A percentile compares a stretch with the other conserved stretches of the same genome.
phyloP scores from a whole-genome alignment of 179 eudicot species.

The Corrigiola litoralis region DNA sequence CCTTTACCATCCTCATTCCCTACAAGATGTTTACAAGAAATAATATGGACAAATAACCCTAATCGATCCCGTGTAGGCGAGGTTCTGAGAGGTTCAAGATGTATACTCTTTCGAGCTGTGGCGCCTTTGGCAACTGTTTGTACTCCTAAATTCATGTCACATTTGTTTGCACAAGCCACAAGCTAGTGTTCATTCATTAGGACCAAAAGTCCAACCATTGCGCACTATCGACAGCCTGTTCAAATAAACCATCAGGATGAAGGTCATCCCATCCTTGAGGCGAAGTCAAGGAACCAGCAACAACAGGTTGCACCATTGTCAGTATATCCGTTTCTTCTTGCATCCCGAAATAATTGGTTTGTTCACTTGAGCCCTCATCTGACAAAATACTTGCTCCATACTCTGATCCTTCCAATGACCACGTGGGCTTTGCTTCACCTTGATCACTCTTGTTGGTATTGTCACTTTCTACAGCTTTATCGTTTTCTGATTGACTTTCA shows the following conservation, averaged over 20 bases:
- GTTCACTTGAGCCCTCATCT: slow-evolving; percentile 35
- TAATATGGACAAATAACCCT: not conserved
- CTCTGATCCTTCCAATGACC: slow-evolving; percentile 31
- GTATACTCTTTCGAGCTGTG: too few species aligned
- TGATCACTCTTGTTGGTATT: not conserved
- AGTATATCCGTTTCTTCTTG: slow-evolving; percentile 34
- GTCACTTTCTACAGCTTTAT: slow-evolving; percentile 14
- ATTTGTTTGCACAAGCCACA: too few species aligned
- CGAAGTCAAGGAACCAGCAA: slow-evolving; percentile 33
- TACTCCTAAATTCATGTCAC: too few species aligned
- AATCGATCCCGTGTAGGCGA: not conserved
- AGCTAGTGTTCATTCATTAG: too few species aligned
- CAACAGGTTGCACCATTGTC: slow-evolving; percentile 36
- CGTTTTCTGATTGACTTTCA: slow-evolving; percentile 2
- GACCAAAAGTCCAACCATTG: slow-evolving; percentile 43
- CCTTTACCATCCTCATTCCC: too few species aligned
- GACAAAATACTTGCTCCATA: slow-evolving; percentile 31
- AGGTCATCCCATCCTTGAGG: slow-evolving; percentile 44
- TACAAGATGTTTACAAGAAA: slow-evolving; percentile 4
- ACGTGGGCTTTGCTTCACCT: slow-evolving; percentile 17
- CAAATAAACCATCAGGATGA: slow-evolving; percentile 33
- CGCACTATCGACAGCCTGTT: slow-evolving; percentile 32
- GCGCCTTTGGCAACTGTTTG: too few species aligned
- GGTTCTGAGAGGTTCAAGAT: not conserved
- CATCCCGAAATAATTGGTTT: slow-evolving; percentile 34